These are phyloP conservation scores for Trametes versicolor DNA, from an alignment of 1,284 basidiomycete species.

Conservation along the genomic window DNA sequence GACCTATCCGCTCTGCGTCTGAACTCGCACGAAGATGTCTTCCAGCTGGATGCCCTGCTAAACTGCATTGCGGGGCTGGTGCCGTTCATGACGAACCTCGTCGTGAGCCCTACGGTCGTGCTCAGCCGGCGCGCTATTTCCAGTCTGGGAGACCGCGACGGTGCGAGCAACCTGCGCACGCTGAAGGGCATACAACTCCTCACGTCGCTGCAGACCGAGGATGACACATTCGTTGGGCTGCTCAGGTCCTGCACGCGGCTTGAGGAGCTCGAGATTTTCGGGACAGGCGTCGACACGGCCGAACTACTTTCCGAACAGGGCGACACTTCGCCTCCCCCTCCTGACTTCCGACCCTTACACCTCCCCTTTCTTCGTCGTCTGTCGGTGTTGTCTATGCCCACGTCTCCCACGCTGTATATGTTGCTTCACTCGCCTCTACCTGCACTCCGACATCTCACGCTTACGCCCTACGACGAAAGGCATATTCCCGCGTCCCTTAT, in stretches of 20 bases:
- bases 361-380: slow-evolving; percentile 72
- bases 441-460: slow-evolving; percentile 68
- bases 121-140: slow-evolving; percentile 68
- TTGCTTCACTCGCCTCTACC: slow-evolving; percentile 74
- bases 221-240: slow-evolving; percentile 53
- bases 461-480: slow-evolving; percentile 78
- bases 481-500: slow-evolving; percentile 65
- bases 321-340: slow-evolving; percentile 34
- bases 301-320: slow-evolving; percentile 54
- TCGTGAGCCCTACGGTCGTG: slow-evolving; percentile 65
- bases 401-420: slow-evolving; percentile 68
- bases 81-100: slow-evolving; percentile 72
- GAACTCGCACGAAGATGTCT: slow-evolving; percentile 54
- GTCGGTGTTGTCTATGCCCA: slow-evolving; percentile 72
- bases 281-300: slow-evolving; percentile 61
- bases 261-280: slow-evolving; percentile 74
- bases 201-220: slow-evolving; percentile 28
- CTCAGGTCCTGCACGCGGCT: slow-evolving; percentile 66
- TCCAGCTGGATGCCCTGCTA: slow-evolving; percentile 67
- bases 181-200: slow-evolving; percentile 65
- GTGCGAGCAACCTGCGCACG: slow-evolving; percentile 59
- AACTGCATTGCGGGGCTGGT: slow-evolving; percentile 72
- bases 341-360: slow-evolving; percentile 52
- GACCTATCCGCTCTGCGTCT: slow-evolving; percentile 69
- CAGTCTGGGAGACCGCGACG: slow-evolving; percentile 65